These are phyloP conservation scores for Sclerotinia glacialis DNA, from an alignment of 2,329 filamentous ascomycete species.

Conservation along the genomic window DNA sequence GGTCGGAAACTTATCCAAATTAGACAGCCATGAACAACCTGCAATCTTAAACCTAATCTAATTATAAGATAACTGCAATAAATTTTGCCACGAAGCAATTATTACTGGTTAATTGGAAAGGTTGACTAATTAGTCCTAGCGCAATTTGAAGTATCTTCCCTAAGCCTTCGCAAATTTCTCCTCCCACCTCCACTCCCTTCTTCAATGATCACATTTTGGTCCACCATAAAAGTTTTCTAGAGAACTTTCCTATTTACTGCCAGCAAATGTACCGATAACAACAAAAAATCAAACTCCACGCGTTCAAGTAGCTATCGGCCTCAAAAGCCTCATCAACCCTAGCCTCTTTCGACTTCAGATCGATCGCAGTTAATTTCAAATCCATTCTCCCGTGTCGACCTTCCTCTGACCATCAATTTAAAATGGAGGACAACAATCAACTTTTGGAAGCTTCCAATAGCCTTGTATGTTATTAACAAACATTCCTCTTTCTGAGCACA, in stretches of 20 bases:
- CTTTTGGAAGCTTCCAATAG: background rate
- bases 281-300: background rate
- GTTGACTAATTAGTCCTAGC: background rate
- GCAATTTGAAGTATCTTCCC: background rate
- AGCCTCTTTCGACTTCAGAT: background rate
- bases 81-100: too few relatives aligned
- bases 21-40: background rate
- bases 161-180: background rate
- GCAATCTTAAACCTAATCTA: background rate
- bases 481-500: background rate
- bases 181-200: too few relatives aligned
- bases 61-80: too few relatives aligned
- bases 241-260: too few relatives aligned
- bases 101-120: background rate
- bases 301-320: background rate
- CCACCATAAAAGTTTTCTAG: background rate
- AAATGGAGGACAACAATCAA: background rate
- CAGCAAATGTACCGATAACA: too few relatives aligned
- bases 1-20: background rate
- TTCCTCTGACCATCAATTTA: background rate
- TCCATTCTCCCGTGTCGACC: background rate
- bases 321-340: background rate
- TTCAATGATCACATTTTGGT: background rate
- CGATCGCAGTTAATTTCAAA: background rate
- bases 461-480: background rate